Evolutionary conservation across 2,329 filamentous ascomycete species (phyloP).

Genomic region (Venturia asperata): DNA sequence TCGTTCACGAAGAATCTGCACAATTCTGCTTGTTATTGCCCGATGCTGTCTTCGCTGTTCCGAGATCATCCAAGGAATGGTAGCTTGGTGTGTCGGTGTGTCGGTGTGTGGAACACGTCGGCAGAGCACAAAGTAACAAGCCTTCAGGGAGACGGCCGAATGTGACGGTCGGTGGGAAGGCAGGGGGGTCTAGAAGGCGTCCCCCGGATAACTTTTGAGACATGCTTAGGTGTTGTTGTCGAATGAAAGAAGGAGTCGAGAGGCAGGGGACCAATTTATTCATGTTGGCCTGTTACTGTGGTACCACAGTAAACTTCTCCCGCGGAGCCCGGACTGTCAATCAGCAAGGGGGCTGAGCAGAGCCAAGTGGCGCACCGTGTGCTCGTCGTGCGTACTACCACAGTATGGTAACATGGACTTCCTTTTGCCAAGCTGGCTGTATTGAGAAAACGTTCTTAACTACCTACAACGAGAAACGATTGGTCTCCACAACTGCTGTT

Average conservation of each 20-base stretch:
- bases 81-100: not conserved
- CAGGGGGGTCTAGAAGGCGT: not conserved
- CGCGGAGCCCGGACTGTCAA: not conserved
- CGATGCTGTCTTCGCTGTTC: not conserved
- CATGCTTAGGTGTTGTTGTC: not conserved
- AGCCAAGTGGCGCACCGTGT: not conserved
- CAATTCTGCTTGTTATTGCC: not conserved
- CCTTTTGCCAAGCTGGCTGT: constrained; percentile 4
- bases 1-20: not conserved
- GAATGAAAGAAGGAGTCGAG: not conserved
- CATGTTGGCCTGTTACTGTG: not conserved
- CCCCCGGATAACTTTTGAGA: not conserved
- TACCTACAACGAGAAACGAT: not conserved
- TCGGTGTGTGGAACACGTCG: not conserved
- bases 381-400: not conserved
- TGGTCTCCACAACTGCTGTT: not conserved
- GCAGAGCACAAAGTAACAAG: not conserved
- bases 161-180: not conserved
- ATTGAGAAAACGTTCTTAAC: not conserved
- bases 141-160: not conserved
- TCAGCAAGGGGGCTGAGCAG: not conserved
- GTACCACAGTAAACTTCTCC: too few species aligned
- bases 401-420: too few species aligned
- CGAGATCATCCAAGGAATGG: not conserved
- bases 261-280: not conserved